phyloP scores from a whole-genome alignment of 441 rosid species.

The Manihot esculenta region DNA sequence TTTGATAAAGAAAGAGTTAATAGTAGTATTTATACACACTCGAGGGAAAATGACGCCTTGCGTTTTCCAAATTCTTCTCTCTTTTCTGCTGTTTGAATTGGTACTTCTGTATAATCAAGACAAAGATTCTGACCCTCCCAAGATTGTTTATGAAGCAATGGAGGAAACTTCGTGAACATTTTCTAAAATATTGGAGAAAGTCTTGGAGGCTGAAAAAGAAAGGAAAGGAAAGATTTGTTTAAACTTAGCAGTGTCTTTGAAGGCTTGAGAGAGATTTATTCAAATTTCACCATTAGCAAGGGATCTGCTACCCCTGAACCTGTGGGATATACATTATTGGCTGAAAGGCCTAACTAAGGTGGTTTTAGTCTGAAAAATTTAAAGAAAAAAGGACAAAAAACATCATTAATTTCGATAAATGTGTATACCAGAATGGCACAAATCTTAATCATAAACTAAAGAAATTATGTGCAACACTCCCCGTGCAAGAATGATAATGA shows the following conservation, averaged over 20 bases:
- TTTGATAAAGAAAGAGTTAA: not conserved
- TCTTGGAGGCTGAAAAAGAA: not conserved
- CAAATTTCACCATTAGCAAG: not conserved
- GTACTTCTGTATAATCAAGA: not conserved
- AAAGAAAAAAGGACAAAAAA: not conserved
- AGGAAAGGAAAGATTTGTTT: not conserved
- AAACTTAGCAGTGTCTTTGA: not conserved
- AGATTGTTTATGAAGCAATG: not conserved
- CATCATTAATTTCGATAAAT: slow-evolving; percentile 1
- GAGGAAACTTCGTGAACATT: not conserved
- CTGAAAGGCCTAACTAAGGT: not conserved
- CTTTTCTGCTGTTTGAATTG: not conserved
- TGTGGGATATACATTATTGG: not conserved
- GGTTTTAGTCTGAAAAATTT: not conserved
- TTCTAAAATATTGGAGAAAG: not conserved
- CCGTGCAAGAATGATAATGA: not conserved
- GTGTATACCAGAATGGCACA: not conserved
- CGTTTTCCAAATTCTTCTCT: not conserved
- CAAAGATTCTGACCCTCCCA: not conserved
- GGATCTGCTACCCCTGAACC: not conserved
- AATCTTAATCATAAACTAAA: not conserved
- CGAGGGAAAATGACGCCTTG: not conserved
- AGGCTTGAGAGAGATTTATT: not conserved
- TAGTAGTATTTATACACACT: not conserved
- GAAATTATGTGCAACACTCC: not conserved